Conservation (phyloP, 108 stramenopile genomes). For the Cylindrotheca fusiformis region DNA sequence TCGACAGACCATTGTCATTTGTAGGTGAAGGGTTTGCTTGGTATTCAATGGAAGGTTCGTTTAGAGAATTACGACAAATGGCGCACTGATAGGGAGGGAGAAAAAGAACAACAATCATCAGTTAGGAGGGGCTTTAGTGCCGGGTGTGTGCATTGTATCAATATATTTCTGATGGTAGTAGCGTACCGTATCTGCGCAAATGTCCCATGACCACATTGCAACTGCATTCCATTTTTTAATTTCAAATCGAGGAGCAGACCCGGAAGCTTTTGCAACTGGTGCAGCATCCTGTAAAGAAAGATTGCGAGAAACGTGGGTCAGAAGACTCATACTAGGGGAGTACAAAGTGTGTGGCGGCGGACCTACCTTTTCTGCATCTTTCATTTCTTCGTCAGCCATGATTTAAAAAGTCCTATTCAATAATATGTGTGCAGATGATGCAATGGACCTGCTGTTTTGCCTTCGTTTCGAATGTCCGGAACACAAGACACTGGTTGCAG, state of each 20-base stretch:
- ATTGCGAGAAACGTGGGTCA: no score
- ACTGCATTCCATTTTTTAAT: conserved; percentile 98
- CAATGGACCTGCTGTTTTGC: no score
- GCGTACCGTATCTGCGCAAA: conserved; percentile 94
- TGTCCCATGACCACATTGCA: conserved; percentile 99
- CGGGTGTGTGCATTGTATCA: neutral
- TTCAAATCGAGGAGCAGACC: conserved; percentile 73
- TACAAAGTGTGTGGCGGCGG: no score
- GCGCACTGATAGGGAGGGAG: conserved; percentile 65
- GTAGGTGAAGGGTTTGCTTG: conserved; percentile 98
- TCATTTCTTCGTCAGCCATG: neutral
- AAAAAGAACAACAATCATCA: neutral
- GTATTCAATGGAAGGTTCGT: conserved; percentile 98
- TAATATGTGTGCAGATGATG: no score
- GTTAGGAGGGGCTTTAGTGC: neutral
- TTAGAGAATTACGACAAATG: conserved; percentile 98
- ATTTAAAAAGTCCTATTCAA: no score
- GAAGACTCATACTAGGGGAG: no score
- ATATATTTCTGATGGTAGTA: neutral
- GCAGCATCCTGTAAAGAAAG: no score
- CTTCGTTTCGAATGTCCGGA: no score
- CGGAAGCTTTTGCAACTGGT: conserved; percentile 17
- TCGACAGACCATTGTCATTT: conserved; percentile 96
- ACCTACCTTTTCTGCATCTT: neutral
- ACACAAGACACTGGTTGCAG: no score